Conservation (phyloP, 768 basidiomycete species). For the Hortiboletus campestris region DNA sequence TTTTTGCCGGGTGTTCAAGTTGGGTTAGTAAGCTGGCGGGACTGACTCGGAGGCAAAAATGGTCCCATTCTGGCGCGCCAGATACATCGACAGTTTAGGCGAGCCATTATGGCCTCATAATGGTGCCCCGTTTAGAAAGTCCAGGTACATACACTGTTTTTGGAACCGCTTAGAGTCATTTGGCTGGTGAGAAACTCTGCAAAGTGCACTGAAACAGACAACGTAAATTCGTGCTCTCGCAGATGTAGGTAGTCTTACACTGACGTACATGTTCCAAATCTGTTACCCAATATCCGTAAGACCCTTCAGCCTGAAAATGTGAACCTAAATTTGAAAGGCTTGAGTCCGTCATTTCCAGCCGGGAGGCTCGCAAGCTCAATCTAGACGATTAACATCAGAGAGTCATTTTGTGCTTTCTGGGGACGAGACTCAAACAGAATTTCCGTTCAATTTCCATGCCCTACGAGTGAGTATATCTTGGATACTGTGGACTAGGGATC, state of each 20-base stretch:
- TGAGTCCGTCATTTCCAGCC: not conserved
- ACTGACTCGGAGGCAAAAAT: not conserved
- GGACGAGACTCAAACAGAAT: not conserved
- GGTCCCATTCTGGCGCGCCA: not conserved
- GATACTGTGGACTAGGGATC: not conserved
- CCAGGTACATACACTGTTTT: too few relatives aligned
- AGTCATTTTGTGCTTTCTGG: too few relatives aligned
- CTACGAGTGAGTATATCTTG: not conserved
- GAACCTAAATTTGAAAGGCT: conserved; percentile 9
- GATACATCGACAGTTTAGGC: too few relatives aligned
- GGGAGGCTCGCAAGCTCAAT: conserved; percentile 7
- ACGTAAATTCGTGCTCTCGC: too few relatives aligned
- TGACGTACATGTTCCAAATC: not conserved
- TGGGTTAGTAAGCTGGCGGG: not conserved
- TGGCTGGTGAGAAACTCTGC: too few relatives aligned
- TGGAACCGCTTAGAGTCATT: too few relatives aligned
- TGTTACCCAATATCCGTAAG: not conserved
- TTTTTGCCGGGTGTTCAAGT: not conserved
- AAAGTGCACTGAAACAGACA: too few relatives aligned
- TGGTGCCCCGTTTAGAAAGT: too few relatives aligned
- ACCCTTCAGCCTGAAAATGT: not conserved
- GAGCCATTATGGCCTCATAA: too few relatives aligned
- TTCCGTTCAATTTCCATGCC: conserved; percentile 7
- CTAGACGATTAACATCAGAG: not conserved
- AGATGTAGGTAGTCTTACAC: not conserved